Evolutionary conservation across 2,329 filamentous ascomycete genomes (phyloP).

Genomic region (Colletotrichum sp.): DNA sequence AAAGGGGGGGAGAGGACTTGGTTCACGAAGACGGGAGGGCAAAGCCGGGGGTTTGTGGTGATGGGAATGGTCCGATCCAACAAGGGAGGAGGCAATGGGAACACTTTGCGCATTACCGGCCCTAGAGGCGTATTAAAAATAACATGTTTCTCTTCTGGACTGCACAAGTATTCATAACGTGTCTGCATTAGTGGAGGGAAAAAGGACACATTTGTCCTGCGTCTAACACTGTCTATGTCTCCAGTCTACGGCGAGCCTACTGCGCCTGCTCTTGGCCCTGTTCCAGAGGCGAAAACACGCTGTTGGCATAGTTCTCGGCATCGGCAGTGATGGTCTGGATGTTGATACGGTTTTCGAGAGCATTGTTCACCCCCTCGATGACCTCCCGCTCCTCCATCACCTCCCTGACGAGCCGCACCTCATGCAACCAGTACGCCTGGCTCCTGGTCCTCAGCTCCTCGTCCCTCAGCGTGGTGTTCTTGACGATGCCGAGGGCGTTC

Average conservation of each 20-base stretch:
- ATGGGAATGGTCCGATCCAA: not conserved
- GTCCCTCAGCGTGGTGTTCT: conserved; percentile 82
- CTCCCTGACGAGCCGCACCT: conserved; percentile 73
- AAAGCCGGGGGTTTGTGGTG: not conserved
- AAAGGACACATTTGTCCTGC: not conserved
- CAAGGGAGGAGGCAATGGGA: not conserved
- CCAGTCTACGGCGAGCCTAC: not conserved
- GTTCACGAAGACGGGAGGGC: not conserved
- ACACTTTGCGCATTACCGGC: conserved; percentile 2
- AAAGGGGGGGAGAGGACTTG: not conserved
- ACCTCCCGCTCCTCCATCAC: conserved; percentile 83
- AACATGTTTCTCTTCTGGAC: not conserved
- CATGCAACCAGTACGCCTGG: conserved; percentile 80
- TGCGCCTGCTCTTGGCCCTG: conserved; percentile 1
- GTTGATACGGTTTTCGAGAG: conserved; percentile 68
- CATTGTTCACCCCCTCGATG: conserved; percentile 72
- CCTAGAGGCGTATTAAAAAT: conserved; percentile 8
- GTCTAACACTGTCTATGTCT: not conserved
- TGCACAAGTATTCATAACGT: not conserved
- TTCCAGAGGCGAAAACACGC: conserved; percentile 40
- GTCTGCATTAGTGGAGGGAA: not conserved
- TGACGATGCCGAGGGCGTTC: conserved; percentile 74
- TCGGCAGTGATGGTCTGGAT: conserved; percentile 65
- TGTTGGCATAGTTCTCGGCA: conserved; percentile 65
- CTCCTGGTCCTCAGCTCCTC: conserved; percentile 68